These are phyloP conservation scores for Sporothrix variecibatus DNA, from an alignment of 2,329 filamentous ascomycete genomes.

Conservation along the genomic window DNA sequence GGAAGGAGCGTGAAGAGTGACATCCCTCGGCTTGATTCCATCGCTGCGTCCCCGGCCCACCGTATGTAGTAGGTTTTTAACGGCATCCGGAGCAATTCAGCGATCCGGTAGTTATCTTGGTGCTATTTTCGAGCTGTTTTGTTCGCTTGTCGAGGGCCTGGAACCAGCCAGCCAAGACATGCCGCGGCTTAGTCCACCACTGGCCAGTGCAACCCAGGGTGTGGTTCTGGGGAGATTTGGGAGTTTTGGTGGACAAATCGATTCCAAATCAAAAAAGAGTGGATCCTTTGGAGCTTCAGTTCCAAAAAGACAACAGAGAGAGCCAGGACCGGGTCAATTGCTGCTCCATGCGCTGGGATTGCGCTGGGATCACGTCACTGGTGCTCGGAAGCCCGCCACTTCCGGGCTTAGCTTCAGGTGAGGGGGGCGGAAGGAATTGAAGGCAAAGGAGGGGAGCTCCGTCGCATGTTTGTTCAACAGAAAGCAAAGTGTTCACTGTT, in stretches of 20 bases:
- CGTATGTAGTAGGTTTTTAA: not conserved
- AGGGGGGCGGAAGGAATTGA: not conserved
- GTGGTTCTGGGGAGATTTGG: not conserved
- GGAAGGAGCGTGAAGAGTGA: not conserved
- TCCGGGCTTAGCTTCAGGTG: not conserved
- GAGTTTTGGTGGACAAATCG: not conserved
- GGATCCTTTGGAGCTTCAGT: not conserved
- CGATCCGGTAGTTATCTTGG: not conserved
- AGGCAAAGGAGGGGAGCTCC: not conserved
- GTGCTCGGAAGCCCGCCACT: not conserved
- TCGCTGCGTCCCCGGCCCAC: not conserved
- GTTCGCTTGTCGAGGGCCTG: not conserved
- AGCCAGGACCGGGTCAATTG: not conserved
- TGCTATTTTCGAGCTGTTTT: not conserved
- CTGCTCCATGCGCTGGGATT: slow-evolving; percentile 1
- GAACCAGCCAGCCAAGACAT: not conserved
- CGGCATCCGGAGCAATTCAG: slow-evolving; percentile 17
- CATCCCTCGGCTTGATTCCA: slow-evolving; percentile 12
- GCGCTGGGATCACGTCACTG: slow-evolving; percentile 21
- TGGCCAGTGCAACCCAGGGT: not conserved
- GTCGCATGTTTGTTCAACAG: not conserved
- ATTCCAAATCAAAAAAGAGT: slow-evolving; percentile 1
- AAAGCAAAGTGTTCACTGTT: not conserved
- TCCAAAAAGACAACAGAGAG: not conserved
- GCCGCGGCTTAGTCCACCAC: not conserved